These are phyloP conservation scores for Cytospora paraplurivora DNA, from an alignment of 2,329 filamentous ascomycete species.

Conservation along the genomic window DNA sequence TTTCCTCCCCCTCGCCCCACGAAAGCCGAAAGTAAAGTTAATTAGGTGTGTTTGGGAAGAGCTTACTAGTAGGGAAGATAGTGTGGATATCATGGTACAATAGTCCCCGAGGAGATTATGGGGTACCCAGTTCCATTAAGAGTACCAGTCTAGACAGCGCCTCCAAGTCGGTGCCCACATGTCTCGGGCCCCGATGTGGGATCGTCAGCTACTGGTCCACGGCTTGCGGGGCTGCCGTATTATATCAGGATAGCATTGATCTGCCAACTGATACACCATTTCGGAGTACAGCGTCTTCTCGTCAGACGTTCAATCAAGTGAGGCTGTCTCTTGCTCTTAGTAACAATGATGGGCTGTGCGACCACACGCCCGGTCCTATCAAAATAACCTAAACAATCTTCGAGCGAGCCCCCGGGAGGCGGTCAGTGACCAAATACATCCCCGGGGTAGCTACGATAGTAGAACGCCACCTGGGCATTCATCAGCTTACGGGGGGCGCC, in stretches of 20 bases:
- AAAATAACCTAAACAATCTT: neutral
- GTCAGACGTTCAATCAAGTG: neutral
- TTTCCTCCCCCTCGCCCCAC: neutral
- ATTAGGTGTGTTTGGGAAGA: conserved; percentile 1
- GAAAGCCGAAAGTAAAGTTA: neutral
- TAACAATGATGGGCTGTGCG: neutral
- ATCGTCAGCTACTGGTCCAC: neutral
- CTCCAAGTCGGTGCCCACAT: conserved; percentile 2
- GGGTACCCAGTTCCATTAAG: too few species aligned
- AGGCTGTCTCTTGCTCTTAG: neutral
- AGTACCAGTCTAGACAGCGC: neutral
- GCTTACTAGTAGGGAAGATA: neutral
- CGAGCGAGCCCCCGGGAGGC: neutral
- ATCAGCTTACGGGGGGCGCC: conserved; percentile 2
- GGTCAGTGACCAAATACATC: neutral
- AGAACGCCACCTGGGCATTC: neutral
- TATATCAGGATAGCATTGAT: neutral
- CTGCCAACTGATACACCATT: too few species aligned
- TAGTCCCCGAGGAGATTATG: too few species aligned
- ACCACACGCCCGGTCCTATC: conserved; percentile 7
- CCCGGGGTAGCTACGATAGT: neutral
- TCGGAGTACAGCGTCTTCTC: neutral
- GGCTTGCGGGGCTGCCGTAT: neutral
- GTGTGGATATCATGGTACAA: neutral
- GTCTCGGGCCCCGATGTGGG: conserved; percentile 1